Evolutionary conservation across 116 monocot species (phyloP), one percentile per base, ranked within the genome.

Genomic region (Zostera marina): DNA sequence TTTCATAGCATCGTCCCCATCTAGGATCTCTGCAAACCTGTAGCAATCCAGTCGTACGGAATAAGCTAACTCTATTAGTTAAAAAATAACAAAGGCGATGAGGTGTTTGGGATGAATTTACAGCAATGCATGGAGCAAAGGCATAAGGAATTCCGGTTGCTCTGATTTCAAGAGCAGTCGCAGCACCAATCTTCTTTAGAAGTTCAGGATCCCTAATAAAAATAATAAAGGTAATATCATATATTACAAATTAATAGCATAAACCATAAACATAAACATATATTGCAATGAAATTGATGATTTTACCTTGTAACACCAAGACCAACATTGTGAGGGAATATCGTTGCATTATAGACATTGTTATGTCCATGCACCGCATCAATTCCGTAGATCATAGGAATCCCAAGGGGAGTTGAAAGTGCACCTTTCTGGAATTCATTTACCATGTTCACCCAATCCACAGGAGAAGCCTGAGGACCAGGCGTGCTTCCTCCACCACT

Each of bases 21-120:
- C 77, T 76, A 13, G 80, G 84, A 63, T 84, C 80, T 63, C 84
- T 76, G 56, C 84, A 84, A 41, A 84, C 84, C 84, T 84, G 59
- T 11, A 47, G 13, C 0, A 44, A 23, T 9, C 52, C 3, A 23
- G 39, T 41, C 14, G 9, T n/a, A 26, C 8, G 24, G 42, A 53
- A 56, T 21, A 3, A 44, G 44, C n/a, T n/a, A n/a, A n/a, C n/a
- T n/a, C 4, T 1, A 32, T 32, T 5, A 32, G 32, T 32, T 32
- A 32, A 5, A 32, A 32, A 32, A 32, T 32, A 22, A n/a, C 4
- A 14, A 11, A 25, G 32, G 24, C 9, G 41, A 39, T 40, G 11
- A 10, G 22, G 65, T 3, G 32, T 32, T 32, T 32, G 32, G 32
- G 0, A 32, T 32, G 11, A 15, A 22, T 23, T 63, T 80, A 85